These are phyloP conservation scores for Euphorbia schlechtendalii DNA, from an alignment of 441 rosid species.

Conservation along the genomic window DNA sequence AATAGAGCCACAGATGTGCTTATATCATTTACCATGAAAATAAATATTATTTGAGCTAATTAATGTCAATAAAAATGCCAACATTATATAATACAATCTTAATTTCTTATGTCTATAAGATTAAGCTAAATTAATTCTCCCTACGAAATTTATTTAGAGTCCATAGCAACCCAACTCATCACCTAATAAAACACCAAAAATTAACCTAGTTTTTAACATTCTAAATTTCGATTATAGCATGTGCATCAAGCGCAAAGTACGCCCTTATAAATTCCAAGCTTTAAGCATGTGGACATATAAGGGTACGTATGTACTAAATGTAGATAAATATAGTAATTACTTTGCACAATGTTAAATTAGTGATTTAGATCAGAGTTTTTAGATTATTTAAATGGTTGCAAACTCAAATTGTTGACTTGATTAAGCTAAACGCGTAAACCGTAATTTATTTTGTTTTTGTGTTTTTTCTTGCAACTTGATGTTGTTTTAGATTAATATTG, in stretches of 20 bases:
- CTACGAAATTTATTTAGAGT: no score
- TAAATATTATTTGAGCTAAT: background rate
- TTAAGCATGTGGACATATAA: conserved; percentile 25
- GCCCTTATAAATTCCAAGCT: conserved; percentile 41
- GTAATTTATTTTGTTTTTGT: conserved; percentile 29
- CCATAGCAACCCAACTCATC: no score
- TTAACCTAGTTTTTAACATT: no score
- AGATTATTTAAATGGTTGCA: conserved; percentile 1
- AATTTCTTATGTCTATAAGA: no score
- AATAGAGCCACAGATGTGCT: background rate
- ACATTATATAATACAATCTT: no score
- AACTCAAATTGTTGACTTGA: conserved; percentile 21
- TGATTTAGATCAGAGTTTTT: conserved; percentile 6
- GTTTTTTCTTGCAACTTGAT: conserved; percentile 23
- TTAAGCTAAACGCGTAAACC: conserved; percentile 31
- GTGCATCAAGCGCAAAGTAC: conserved; percentile 43
- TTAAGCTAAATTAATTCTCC: no score
- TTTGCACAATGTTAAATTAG: background rate
- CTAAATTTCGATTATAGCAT: conserved; percentile 23
- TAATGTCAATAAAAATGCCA: no score
- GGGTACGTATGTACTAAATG: conserved; percentile 25
- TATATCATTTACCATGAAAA: background rate
- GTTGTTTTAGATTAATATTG: background rate
- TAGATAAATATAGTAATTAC: conserved; percentile 8
- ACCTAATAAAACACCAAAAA: no score